Base-by-base conservation (phyloP, 208 protist genomes). In the Acanthamoeba healyi region DNA sequence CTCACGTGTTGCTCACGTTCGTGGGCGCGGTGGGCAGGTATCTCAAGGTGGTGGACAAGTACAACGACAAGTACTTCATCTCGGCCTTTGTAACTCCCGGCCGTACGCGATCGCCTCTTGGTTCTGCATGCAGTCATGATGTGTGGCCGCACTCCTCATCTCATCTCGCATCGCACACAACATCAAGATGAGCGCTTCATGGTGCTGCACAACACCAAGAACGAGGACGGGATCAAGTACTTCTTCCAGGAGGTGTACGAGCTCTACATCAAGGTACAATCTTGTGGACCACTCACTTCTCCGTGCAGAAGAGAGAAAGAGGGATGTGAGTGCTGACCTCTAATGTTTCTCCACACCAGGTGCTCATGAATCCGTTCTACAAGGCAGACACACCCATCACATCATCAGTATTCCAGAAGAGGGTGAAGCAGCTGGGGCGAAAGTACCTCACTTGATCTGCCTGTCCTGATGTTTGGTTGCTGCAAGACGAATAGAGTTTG, bases 41-140 rank as follows among this genome's bases (percentile, higher is more conserved):
- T 22, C 82, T 90, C 54, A 90, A 90, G 22, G 54, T 90, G 5
- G 82, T 90, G 56, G 82, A 90, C 82, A 90, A 90, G 82, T 90
- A 72, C 32, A 90, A 90, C 40, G 82, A 90, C 82, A 90, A 63
- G 34, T 90, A 90, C 82, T 90, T 70, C 34, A 44, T 90, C 34
- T 90, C 82, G 12, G 82, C 82, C 46, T 90, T 90, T 70, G 82
- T 90, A 6, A 90, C 82, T 22, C 54, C 82, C 44, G 82, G 82
- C 5, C 82, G 82, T 90, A 90, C 82, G 82, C 12, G n/a, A n/a
- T 19, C 14, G 19, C 49, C 32, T 24, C n/a, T 49, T 49, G 44
- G 9, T 12, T 49, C 44, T 49, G 44, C 44, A n/a, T n/a, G n/a
- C 51, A 19, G 19, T 42, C 81, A 9, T 46, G 32, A 7, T 44